A percentile compares a stretch with the other conserved stretches of the same genome.
Evolutionary conservation across 352 stramenopile genomes (phyloP).

Genomic region (Phytophthora constricta): DNA sequence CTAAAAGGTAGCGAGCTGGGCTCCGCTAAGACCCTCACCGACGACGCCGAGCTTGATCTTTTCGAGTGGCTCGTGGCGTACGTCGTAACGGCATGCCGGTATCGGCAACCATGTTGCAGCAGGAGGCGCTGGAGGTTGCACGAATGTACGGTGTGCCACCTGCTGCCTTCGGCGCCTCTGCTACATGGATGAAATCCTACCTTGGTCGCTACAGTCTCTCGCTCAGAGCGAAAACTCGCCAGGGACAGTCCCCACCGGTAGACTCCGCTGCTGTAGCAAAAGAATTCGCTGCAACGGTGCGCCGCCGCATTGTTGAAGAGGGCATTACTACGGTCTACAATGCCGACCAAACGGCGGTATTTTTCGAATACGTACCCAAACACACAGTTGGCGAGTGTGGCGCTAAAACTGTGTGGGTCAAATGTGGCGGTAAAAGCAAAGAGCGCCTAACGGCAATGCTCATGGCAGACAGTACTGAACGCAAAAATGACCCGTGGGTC

Average conservation of each 20-base stretch:
- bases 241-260: neutral
- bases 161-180: slow-evolving; percentile 2
- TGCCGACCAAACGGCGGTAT: slow-evolving; percentile 37
- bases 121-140: slow-evolving; percentile 8
- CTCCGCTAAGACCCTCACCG: too few species aligned
- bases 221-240: slow-evolving; percentile 3
- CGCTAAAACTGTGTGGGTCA: slow-evolving; percentile 25
- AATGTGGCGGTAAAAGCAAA: slow-evolving; percentile 29
- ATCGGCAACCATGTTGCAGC: slow-evolving; percentile 14
- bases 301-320: slow-evolving; percentile 3
- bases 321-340: slow-evolving; percentile 24
- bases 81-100: slow-evolving; percentile 15
- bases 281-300: slow-evolving; percentile 12
- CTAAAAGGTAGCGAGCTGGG: too few species aligned
- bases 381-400: slow-evolving; percentile 13
- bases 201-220: slow-evolving; percentile 9
- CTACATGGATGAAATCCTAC: slow-evolving; percentile 10
- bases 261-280: neutral
- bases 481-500: slow-evolving; percentile 24
- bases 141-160: neutral
- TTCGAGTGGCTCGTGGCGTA: too few species aligned
- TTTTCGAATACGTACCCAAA: slow-evolving; percentile 39
- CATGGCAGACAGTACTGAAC: slow-evolving; percentile 8
- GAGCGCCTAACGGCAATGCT: slow-evolving; percentile 26
- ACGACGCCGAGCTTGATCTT: too few species aligned